Base-by-base conservation (phyloP, 1,284 basidiomycete genomes). In the Irpex sp. region DNA sequence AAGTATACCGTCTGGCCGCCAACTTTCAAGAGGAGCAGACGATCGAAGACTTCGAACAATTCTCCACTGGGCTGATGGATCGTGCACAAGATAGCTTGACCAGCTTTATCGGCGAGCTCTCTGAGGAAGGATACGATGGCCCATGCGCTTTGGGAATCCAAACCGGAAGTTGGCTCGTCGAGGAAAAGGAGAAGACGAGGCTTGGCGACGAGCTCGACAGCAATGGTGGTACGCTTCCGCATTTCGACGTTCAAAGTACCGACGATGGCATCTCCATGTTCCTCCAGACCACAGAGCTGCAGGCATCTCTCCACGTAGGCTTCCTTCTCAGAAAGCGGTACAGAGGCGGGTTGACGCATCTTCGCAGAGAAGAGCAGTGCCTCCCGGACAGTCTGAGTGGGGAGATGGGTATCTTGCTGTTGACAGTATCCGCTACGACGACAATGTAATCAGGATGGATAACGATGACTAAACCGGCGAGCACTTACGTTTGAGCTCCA, bases 61-160 rank as follows among this genome's bases (percentile, higher is more conserved):
- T 89, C 88, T 3, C 85, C 84, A 1, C 86, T 89, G 26, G 94
- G 94, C 78, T 93, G 84, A 70, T 86, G 84, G 65, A 79, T 79
- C 81, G 86, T 88, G 83, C 87, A 89, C 9, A 92, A 76, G 64
- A 91, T 89, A 6, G 87, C 86, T 76, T 90, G 88, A 19, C 95
- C 95, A 7, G 54, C 17, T 48, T 87, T 88, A 66, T 92, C 84
- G 8, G 94, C 91, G n/a, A 96, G 83, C 65, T 89, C 86, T 3
- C 89, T 83, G 57, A 96, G 80, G 72, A 96, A 90, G 1, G 83
- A 80, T 59, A 94, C 82, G 69, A 97, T 93, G 13, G 89, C 90
- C 90, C 91, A 96, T 0, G 95, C 93, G 57, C 88, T 91, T 73
- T 96, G 93, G 1, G 92, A 94, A 73, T 96, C 94, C 34, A 97